These are phyloP conservation scores for Alloteropsis angusta DNA, from an alignment of 202 grass and related monocot species.

Conservation along the genomic window DNA sequence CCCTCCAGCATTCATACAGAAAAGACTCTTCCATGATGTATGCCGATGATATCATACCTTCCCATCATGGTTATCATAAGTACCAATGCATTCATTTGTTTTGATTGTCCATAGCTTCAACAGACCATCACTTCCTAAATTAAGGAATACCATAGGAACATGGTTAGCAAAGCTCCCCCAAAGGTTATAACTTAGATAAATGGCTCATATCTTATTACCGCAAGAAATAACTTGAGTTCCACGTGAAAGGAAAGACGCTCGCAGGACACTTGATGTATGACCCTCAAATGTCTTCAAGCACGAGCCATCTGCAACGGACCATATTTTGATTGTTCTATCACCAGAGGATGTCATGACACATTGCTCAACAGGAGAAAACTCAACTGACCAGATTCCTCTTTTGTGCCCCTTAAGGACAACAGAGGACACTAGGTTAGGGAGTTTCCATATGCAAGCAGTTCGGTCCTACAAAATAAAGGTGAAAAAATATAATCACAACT, in stretches of 20 bases:
- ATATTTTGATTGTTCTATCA: slow-evolving; percentile 92
- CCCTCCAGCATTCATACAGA: not conserved
- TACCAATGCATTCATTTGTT: slow-evolving; percentile 83
- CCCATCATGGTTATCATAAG: slow-evolving; percentile 94
- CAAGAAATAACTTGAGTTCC: slow-evolving; percentile 87
- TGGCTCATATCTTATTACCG: slow-evolving; percentile 38
- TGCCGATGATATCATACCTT: slow-evolving; percentile 40
- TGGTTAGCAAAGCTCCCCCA: not conserved
- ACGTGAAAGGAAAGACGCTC: slow-evolving; percentile 68
- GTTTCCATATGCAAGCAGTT: slow-evolving; percentile 89
- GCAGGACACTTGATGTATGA: slow-evolving; percentile 78
- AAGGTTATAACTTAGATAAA: not conserved
- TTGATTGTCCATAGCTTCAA: slow-evolving; percentile 90
- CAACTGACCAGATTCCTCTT: slow-evolving; percentile 91
- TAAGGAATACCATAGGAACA: slow-evolving; percentile 5
- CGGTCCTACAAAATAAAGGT: slow-evolving; percentile 44
- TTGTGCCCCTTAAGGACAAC: slow-evolving; percentile 79
- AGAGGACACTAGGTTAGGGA: slow-evolving; percentile 69
- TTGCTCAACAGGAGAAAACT: slow-evolving; percentile 94
- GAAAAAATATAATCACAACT: slow-evolving; percentile 5
- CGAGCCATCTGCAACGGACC: slow-evolving; percentile 72
- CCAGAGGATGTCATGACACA: slow-evolving; percentile 88
- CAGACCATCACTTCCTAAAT: slow-evolving; percentile 84
- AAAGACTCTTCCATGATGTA: not conserved
- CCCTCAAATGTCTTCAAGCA: slow-evolving; percentile 98